Base-by-base conservation (phyloP, 371 early-diverging fungal species). In the Rhizomucor pusillus region DNA sequence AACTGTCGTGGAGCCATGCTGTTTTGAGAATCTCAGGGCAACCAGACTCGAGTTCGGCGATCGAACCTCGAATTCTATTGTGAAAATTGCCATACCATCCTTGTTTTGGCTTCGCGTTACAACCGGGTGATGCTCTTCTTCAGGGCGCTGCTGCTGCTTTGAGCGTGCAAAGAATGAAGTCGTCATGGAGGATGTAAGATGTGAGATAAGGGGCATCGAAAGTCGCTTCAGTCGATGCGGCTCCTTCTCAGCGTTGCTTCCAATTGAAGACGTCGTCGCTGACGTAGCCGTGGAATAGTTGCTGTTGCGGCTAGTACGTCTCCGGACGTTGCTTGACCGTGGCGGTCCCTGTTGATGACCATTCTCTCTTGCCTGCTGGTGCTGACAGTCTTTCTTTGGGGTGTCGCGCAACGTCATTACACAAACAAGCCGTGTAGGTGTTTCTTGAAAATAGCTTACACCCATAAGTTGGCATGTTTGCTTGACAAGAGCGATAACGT, bases 401-500 rank as follows among this genome's bases (percentile, higher is more conserved):
- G 51, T 59, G 41, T 60, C 69, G 39, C 74, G 56, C 16, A 75
- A 35, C 3, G 75, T 71, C 16, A 75, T 40, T 0, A 75, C 66
- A 52, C 75, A 75, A 36, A 56, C 41, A 0, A 75, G 57, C 4
- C 57, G 62, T 3, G 43, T 45, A 16, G 59, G 52, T 1, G 54
- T 54, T 29, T 65, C 62, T 36, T 71, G 67, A 0, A 67, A 33
- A 41, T 71, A 75, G 5, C 67, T 63, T 24, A 75, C 66, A 3
- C 75, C 75, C 71, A 75, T 69, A 10, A 75, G 52, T 43, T 75
- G 72, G 25, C 72, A 75, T 0, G 70, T 66, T 19, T 57, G 56
- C 29, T 29, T 46, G 62, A 62, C 12, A 71, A 29, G 5, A 75
- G 37, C 0, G 47, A 37, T 71, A 74, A 71, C 12, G 65, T 39